These are phyloP conservation scores for Styphnolobium japonicum DNA, from an alignment of 306 rosid species.

Conservation along the genomic window DNA sequence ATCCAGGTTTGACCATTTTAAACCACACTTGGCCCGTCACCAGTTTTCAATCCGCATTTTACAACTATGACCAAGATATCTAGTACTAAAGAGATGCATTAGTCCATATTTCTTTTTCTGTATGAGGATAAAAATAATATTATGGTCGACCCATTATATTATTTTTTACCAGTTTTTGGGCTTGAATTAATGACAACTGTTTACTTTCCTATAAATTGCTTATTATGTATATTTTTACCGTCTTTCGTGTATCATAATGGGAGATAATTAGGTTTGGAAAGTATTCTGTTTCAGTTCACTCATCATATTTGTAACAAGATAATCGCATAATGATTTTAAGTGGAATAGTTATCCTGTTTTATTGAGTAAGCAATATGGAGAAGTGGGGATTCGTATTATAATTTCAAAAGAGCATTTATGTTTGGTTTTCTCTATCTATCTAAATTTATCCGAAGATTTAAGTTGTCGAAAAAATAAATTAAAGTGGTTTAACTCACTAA, in stretches of 20 bases:
- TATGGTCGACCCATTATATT: slow-evolving; percentile 1
- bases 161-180: background rate
- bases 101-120: background rate
- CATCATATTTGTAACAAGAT: background rate
- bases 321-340: background rate
- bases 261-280: background rate
- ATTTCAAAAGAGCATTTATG: background rate
- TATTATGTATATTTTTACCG: background rate
- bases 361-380: background rate
- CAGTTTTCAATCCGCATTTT: slow-evolving; percentile 1
- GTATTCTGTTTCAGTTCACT: background rate
- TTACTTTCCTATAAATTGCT: background rate
- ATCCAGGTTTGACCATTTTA: background rate
- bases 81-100: slow-evolving; percentile 31
- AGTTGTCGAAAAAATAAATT: background rate
- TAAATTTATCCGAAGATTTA: background rate
- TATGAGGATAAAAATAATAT: slow-evolving; percentile 4
- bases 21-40: background rate
- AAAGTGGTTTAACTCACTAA: too few relatives aligned
- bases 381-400: background rate
- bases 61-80: background rate
- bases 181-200: background rate
- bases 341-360: background rate
- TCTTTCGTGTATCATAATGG: slow-evolving; percentile 1
- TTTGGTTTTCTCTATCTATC: background rate